phyloP scores from a whole-genome alignment of 2,329 filamentous ascomycete genomes.

The Colletotrichum somersetense region DNA sequence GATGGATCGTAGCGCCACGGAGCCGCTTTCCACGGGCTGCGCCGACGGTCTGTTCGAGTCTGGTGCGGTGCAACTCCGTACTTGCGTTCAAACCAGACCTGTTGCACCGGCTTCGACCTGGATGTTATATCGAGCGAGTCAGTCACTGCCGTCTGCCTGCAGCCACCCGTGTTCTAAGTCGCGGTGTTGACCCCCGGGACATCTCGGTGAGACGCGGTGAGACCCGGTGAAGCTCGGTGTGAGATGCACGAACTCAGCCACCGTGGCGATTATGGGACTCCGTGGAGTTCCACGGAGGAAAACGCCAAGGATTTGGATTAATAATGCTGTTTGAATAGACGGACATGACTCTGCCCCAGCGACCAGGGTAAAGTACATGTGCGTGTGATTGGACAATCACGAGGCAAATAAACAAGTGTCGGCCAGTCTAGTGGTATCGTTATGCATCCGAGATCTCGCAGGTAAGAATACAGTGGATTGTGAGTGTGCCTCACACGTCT shows the following conservation, averaged over 20 bases:
- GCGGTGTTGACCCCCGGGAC: no score
- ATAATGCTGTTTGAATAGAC: not conserved
- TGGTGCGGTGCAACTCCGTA: no score
- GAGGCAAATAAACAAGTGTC: not conserved
- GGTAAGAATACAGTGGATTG: not conserved
- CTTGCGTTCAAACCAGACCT: no score
- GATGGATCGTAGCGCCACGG: not conserved
- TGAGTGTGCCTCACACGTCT: not conserved
- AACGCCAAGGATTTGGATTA: conserved; percentile 21
- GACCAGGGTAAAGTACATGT: no score
- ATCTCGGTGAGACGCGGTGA: not conserved
- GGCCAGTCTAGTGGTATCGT: not conserved
- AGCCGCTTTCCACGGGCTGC: not conserved
- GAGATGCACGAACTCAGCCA: conserved; percentile 8
- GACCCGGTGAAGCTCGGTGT: conserved; percentile 3
- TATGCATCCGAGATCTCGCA: no score
- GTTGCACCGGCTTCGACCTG: no score
- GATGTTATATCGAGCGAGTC: no score
- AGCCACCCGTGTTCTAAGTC: no score
- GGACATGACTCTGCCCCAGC: not conserved
- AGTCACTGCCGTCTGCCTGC: no score
- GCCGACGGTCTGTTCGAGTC: not conserved
- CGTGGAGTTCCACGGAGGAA: conserved; percentile 33
- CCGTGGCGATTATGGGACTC: conserved; percentile 12
- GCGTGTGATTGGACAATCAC: not conserved